Evolutionary conservation across 352 stramenopile species (phyloP), one percentile per base, ranked within the genome.

Genomic region (Pythium monospermum): DNA sequence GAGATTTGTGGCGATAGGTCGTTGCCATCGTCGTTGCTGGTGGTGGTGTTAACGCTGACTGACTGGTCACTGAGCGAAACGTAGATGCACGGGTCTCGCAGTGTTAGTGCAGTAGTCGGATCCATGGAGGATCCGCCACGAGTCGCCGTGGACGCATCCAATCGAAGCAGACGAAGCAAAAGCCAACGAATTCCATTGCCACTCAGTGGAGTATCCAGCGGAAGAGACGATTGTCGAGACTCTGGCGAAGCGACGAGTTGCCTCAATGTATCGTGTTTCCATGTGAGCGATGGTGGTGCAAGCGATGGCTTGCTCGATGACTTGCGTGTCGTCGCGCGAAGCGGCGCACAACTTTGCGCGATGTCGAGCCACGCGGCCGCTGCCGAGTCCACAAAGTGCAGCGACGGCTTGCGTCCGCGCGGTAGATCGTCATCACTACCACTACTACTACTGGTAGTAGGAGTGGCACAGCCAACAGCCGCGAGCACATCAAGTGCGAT

Each of bases 311-410:
- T 27, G 5, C 8, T 40, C 10, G 22, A 27, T 25, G 22, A 13
- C 23, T 40, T 19, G 13, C 41, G 31, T 3, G 41, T 15, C 11
- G 42, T 28, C 3, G 11, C 16, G 2, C 41, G 51, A 13, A 41
- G 51, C 1, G 41, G 25, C 18, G 51, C 52, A 6, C 7, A 27
- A 13, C 13, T 36, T 16, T 16, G 18, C 8, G 22, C 26, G 25
- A 46, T 10, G 2, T 46, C 31, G n/a, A 4, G 36, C 51, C 51
- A 59, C 1, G 51, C 51, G 28, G 41, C 42, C 10, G n/a, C 26
- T 19, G 47, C 33, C 18, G 51, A 59, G 23, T 59, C 51, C 13
- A 51, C 33, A 30, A 59, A 59, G n/a, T 52, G 51, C 2, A 59
- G 26, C 15, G 51, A 52, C 4, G 42, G 26, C 26, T 49, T 50